These are phyloP conservation scores for Tuber magnatum DNA, from an alignment of 495 filamentous ascomycete species.

Conservation along the genomic window DNA sequence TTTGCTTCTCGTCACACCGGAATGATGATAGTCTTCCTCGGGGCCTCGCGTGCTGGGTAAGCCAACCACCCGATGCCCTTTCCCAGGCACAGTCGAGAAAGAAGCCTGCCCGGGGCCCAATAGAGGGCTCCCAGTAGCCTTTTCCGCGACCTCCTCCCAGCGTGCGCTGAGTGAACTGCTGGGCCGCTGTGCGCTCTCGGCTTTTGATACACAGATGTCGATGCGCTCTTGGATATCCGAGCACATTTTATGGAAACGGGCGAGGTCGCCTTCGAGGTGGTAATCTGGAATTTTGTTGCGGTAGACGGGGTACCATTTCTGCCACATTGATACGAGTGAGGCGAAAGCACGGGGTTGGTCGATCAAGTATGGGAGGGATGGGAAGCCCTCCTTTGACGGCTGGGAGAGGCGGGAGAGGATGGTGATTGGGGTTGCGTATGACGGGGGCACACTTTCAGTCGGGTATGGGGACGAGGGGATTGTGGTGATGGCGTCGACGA, in stretches of 20 bases:
- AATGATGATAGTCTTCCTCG: constrained; percentile 18
- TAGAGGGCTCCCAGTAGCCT: constrained; percentile 46
- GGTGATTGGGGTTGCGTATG: constrained; percentile 86
- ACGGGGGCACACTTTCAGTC: constrained; percentile 62
- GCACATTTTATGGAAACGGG: constrained; percentile 68
- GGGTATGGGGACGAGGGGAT: constrained; percentile 60
- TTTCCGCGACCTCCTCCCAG: constrained; percentile 70
- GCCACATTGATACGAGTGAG: constrained; percentile 80
- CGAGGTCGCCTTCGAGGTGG: constrained; percentile 55
- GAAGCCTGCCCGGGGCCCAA: constrained; percentile 22
- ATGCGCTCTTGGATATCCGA: constrained; percentile 64
- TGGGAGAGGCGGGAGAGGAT: constrained; percentile 78
- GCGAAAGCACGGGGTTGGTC: constrained; percentile 85
- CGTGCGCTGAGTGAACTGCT: constrained; percentile 54
- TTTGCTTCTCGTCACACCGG: constrained; percentile 29
- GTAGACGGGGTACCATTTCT: constrained; percentile 53
- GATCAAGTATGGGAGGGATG: constrained; percentile 86
- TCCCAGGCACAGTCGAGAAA: constrained; percentile 26
- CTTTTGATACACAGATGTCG: constrained; percentile 55
- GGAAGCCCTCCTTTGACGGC: constrained; percentile 85
- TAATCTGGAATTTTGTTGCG: constrained; percentile 42
- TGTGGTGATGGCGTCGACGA: constrained; percentile 76
- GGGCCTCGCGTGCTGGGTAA: constrained; percentile 18
- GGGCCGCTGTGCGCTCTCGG: constrained; percentile 65
- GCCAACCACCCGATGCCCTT: constrained; percentile 30